Conservation (phyloP, 768 basidiomycete genomes). For the Collybia nuda region DNA sequence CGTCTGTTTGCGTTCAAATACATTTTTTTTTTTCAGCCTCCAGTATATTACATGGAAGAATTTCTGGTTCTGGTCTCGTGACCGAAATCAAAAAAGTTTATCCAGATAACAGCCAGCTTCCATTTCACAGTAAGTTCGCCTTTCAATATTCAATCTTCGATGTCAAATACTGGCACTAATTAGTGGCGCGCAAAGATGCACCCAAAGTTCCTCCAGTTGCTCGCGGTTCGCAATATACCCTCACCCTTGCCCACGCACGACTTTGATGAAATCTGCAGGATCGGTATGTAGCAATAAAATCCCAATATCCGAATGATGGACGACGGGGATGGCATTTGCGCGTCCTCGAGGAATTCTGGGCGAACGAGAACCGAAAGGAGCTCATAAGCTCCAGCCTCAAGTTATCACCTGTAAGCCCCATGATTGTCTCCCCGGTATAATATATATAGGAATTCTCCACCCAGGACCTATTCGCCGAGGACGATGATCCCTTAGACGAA, state of each 20-base stretch:
- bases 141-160: too few species aligned
- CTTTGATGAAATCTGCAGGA: conserved; percentile 21
- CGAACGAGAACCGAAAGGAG: conserved; percentile 18
- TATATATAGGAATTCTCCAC: not conserved
- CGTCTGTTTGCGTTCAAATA: too few species aligned
- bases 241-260: not conserved
- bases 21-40: too few species aligned
- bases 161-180: not conserved
- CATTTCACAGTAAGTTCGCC: too few species aligned
- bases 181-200: conserved; percentile 1
- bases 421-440: too few species aligned
- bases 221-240: conserved; percentile 13
- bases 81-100: too few species aligned
- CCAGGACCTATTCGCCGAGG: conserved; percentile 29
- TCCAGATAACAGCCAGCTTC: too few species aligned
- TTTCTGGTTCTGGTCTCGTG: too few species aligned
- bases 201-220: conserved; percentile 2
- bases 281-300: conserved; percentile 44
- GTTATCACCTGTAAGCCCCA: too few species aligned
- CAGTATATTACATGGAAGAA: too few species aligned
- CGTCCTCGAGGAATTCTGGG: conserved; percentile 52
- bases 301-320: conserved; percentile 48
- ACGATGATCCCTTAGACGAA: conserved; percentile 57
- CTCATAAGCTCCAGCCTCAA: conserved; percentile 1
- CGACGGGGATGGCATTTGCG: conserved; percentile 56